Evolutionary conservation across 257 asterid genomes (phyloP), one percentile per base, ranked within the genome.

Genomic region (Rauvolfia tetraphylla): DNA sequence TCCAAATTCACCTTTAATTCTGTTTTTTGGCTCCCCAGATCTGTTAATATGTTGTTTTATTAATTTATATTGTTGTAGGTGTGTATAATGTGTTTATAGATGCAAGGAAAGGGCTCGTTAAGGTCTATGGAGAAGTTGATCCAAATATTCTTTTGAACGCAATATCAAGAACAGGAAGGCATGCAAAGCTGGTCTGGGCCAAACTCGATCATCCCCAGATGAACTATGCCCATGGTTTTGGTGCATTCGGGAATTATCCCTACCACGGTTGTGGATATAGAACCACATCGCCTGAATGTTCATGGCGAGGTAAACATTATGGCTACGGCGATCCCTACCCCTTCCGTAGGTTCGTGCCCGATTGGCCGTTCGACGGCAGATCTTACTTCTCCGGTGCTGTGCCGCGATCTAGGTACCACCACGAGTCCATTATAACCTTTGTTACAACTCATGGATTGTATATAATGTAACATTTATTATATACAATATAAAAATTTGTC

Each of bases 101-200:
- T 75, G 77, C 85, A 23, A 83, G 83, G 25, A 79, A 78, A 67
- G 91, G 93, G 9, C 6, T 76, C 11, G 82, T 73, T 0, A 68
- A 57, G 57, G 73, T 87, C 27, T 76, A 44, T 8, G 96, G 85
- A 0, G 79, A 87, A 76, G 90, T 88, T 8, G 89, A 87, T 4
- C 96, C 89, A 6, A 84, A 87, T 83, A 10, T 82, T 12, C 87
- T 90, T 5, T 11, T 86, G 72, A 61, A 48, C 58, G 90, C 91
- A 23, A 68, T 90, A 9, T 67, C 83, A 1, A 73, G 89, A 70
- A 48, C 87, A 2, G 94, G 94, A 7, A 79, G 74, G 75, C 96
- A 89, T 23, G 92, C 90, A 0, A 83, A 89, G 62, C 20, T 88
- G 1, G 69, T 79, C 31, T 80, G 83, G 84, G 87, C 82, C 62